phyloP scores from a whole-genome alignment of 345 rosid genomes.

The Citrus trifoliata region DNA sequence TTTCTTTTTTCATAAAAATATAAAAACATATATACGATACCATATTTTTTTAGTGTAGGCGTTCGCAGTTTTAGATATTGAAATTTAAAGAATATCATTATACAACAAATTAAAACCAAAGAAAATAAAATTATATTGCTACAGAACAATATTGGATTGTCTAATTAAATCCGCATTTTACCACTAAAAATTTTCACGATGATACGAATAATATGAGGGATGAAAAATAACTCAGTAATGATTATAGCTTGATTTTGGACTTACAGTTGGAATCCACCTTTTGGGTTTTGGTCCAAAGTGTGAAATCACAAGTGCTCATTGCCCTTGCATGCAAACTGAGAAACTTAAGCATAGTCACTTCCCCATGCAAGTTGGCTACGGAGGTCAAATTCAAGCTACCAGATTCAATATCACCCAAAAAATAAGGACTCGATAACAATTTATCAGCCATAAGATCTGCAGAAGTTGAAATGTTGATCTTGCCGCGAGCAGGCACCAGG shows the following conservation, averaged over 20 bases:
- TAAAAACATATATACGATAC: too few species aligned
- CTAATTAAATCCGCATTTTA: background rate
- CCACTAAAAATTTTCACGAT: background rate
- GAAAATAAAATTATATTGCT: background rate
- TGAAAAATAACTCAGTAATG: background rate
- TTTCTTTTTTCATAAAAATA: too few species aligned
- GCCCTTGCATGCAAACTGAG: slow-evolving; percentile 28
- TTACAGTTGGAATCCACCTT: slow-evolving; percentile 16
- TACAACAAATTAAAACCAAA: too few species aligned
- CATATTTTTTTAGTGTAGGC: too few species aligned
- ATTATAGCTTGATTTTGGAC: slow-evolving; percentile 29
- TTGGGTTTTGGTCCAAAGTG: slow-evolving; percentile 13
- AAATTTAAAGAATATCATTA: too few species aligned
- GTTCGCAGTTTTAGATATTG: background rate
- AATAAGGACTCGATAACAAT: slow-evolving; percentile 17
- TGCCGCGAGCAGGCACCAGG: slow-evolving; percentile 23
- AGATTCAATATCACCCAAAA: slow-evolving; percentile 23
- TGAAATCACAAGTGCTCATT: slow-evolving; percentile 23
- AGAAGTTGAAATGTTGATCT: slow-evolving; percentile 28
- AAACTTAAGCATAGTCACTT: slow-evolving; percentile 24
- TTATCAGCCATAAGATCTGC: slow-evolving; percentile 24
- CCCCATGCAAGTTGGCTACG: slow-evolving; percentile 32
- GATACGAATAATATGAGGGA: background rate
- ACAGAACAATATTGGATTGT: too few species aligned
- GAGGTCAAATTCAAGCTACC: slow-evolving; percentile 38